phyloP scores from a whole-genome alignment of 2,329 filamentous ascomycete species.

The Apiospora kogelbergensis region DNA sequence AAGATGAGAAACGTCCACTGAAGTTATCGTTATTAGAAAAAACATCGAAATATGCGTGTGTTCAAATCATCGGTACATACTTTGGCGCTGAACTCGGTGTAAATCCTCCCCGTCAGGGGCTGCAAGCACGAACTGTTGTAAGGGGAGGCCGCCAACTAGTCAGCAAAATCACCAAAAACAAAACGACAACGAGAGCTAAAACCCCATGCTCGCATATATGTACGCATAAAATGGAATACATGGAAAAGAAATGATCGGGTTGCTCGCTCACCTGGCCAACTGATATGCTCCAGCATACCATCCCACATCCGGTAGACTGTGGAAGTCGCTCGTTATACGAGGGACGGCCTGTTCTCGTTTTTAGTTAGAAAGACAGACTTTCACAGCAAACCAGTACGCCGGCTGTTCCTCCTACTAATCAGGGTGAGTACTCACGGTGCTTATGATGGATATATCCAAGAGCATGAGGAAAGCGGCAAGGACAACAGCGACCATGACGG shows the following conservation, averaged over 20 bases:
- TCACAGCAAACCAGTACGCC: no score
- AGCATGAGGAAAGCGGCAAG: slow-evolving; percentile 47
- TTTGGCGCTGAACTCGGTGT: slow-evolving; percentile 37
- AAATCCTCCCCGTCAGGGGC: slow-evolving; percentile 38
- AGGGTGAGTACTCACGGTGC: slow-evolving; percentile 39
- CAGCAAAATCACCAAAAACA: neutral
- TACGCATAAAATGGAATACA: no score
- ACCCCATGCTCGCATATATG: no score
- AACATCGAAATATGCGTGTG: neutral
- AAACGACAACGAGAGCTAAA: no score
- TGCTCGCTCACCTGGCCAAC: slow-evolving; percentile 10
- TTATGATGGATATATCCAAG: slow-evolving; percentile 53
- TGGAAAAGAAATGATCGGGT: neutral
- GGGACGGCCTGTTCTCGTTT: slow-evolving; percentile 13
- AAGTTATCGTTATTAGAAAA: neutral
- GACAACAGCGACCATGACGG: slow-evolving; percentile 35
- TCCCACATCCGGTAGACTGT: slow-evolving; percentile 17
- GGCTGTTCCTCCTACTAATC: neutral
- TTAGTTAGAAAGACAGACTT: no score
- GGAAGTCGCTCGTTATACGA: slow-evolving; percentile 17
- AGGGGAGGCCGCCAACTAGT: neutral
- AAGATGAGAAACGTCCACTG: slow-evolving; percentile 37
- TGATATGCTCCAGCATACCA: slow-evolving; percentile 19
- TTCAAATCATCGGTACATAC: slow-evolving; percentile 14
- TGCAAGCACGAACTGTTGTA: slow-evolving; percentile 12